A percentile compares a stretch with the other conserved stretches of the same genome.
Conservation (phyloP, 1,139 yeast genomes). For the Kluyveromyces sp. region DNA sequence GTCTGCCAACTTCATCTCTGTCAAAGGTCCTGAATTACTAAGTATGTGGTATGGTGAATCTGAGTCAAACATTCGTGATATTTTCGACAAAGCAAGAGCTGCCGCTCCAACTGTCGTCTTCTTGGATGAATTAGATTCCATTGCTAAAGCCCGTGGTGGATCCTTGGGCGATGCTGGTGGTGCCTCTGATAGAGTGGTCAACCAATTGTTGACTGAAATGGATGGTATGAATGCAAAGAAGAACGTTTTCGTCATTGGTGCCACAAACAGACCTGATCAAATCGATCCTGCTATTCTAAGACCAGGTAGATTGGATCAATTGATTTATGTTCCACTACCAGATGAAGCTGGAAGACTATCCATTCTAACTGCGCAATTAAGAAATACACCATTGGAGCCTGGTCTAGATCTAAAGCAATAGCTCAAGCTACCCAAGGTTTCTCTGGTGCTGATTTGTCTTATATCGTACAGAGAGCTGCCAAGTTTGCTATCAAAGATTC, state of each 20-base stretch:
- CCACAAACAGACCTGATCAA: slow-evolving; percentile 98
- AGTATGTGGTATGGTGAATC: slow-evolving; percentile 99
- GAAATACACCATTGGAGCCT: slow-evolving; percentile 98
- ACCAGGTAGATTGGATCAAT: slow-evolving; percentile 98
- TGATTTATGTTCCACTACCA: slow-evolving; percentile 96
- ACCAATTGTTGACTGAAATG: slow-evolving; percentile 97
- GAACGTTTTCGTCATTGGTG: slow-evolving; percentile 97
- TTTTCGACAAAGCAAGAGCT: slow-evolving; percentile 96
- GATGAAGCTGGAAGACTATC: slow-evolving; percentile 91
- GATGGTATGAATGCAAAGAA: slow-evolving; percentile 99
- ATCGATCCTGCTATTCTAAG: slow-evolving; percentile 97
- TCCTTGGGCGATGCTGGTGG: slow-evolving; percentile 95
- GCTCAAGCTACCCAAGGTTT: slow-evolving; percentile 93
- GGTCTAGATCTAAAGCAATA: slow-evolving; percentile 84
- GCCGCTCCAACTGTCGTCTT: slow-evolving; percentile 98
- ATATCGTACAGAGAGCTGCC: slow-evolving; percentile 97
- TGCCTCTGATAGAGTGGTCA: slow-evolving; percentile 96
- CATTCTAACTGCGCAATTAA: slow-evolving; percentile 88
- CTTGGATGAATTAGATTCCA: slow-evolving; percentile 94
- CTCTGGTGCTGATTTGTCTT: slow-evolving; percentile 97
- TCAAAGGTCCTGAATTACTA: slow-evolving; percentile 93
- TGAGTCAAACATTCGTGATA: slow-evolving; percentile 93
- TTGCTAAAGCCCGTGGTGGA: slow-evolving; percentile 96
- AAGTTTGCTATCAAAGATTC: slow-evolving; percentile 97
- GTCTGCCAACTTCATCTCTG: slow-evolving; percentile 92